Conservation (phyloP, 2,329 filamentous ascomycete genomes). For the Ampelomyces quisqualis region DNA sequence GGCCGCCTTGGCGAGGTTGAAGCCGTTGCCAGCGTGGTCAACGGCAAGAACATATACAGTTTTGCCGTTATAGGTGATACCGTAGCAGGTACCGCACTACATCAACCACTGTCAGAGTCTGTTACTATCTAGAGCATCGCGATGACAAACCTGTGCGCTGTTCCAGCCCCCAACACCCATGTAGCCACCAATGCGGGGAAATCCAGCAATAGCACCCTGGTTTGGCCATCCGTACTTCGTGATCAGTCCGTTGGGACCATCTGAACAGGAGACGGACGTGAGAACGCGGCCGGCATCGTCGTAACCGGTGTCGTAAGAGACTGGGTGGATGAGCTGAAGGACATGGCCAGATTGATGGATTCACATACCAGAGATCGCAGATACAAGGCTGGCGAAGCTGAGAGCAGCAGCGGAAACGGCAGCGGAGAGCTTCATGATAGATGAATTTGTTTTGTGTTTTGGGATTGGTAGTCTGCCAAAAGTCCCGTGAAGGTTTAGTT, state of each 20-base stretch:
- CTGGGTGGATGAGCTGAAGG: conserved; percentile 34
- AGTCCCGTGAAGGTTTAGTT: conserved; percentile 1
- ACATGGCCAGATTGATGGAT: neutral
- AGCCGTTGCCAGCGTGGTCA: conserved; percentile 50
- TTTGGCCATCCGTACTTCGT: conserved; percentile 60
- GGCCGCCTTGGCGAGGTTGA: conserved; percentile 53
- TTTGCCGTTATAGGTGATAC: conserved; percentile 50
- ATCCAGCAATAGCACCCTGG: conserved; percentile 49
- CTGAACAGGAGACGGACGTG: conserved; percentile 63
- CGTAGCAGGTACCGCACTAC: conserved; percentile 57
- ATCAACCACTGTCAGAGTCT: conserved; percentile 10
- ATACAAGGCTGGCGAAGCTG: conserved; percentile 32
- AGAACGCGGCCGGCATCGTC: conserved; percentile 61
- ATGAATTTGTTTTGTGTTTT: conserved; percentile 4
- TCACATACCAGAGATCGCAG: conserved; percentile 35
- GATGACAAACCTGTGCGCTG: conserved; percentile 28
- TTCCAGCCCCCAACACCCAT: conserved; percentile 52
- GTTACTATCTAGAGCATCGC: neutral
- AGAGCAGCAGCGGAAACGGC: conserved; percentile 28
- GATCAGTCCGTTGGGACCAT: conserved; percentile 67
- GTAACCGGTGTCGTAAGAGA: conserved; percentile 73
- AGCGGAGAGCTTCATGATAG: conserved; percentile 40
- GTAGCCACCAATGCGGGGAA: conserved; percentile 54
- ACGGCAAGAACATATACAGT: conserved; percentile 54
- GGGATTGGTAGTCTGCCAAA: too few species aligned